phyloP scores from a whole-genome alignment of 345 rosid genomes.

The Gossypium sturtianum region DNA sequence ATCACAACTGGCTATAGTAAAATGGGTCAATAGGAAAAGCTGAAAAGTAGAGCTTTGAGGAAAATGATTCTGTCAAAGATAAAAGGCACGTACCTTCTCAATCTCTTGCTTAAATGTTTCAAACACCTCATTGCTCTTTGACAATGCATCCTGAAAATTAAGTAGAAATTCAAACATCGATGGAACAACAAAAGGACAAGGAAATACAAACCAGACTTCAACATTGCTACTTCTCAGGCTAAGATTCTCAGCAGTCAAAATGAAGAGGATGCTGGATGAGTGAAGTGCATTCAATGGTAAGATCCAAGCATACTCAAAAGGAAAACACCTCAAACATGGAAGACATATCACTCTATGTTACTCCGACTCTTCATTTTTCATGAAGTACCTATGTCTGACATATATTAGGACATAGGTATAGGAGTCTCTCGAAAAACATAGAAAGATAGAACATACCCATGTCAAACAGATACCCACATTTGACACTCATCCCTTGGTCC shows the following conservation, averaged over 20 bases:
- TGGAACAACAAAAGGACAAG: background rate
- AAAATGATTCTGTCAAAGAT: background rate
- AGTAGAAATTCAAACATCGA: background rate
- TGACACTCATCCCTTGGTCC: too few relatives aligned
- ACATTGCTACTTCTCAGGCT: background rate
- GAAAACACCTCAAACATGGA: background rate
- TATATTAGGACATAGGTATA: too few relatives aligned
- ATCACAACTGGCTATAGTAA: background rate
- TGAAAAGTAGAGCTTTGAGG: background rate
- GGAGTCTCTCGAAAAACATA: too few relatives aligned
- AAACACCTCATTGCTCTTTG: conserved; percentile 89
- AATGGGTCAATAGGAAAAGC: background rate
- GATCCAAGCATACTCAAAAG: background rate
- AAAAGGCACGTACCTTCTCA: conserved; percentile 55
- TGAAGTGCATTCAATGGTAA: background rate
- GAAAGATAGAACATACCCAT: too few relatives aligned
- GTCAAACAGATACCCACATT: too few relatives aligned
- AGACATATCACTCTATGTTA: too few relatives aligned
- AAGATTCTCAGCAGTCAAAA: background rate
- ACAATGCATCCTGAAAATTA: conserved; percentile 69
- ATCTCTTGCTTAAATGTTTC: conserved; percentile 93
- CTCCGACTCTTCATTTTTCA: too few relatives aligned
- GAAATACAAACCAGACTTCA: background rate
- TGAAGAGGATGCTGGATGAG: background rate
- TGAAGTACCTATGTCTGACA: too few relatives aligned